A percentile compares a stretch with the other conserved stretches of the same genome.
These are phyloP conservation scores for Plasmodium gaboni DNA, from an alignment of 169 alveolate species.

Conservation along the genomic window DNA sequence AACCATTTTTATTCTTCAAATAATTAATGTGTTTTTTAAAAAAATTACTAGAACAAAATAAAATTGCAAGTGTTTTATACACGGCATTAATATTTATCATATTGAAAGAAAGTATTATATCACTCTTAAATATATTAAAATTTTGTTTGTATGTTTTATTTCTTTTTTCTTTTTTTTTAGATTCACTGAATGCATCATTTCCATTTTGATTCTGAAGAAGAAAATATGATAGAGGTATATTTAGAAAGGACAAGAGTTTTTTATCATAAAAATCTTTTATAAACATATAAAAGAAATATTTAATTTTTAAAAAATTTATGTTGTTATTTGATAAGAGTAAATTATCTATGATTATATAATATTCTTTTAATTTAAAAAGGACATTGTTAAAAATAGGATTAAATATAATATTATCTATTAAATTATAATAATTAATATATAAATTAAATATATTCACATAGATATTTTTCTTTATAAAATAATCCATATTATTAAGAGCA, in stretches of 20 bases:
- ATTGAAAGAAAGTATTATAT: background rate
- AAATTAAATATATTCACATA: constrained; percentile 61
- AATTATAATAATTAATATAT: constrained; percentile 37
- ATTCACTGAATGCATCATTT: background rate
- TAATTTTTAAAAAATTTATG: constrained; percentile 24
- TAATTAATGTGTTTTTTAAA: constrained; percentile 26
- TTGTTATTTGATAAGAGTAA: constrained; percentile 14
- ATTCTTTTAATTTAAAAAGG: constrained; percentile 45
- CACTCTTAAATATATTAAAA: constrained; percentile 13
- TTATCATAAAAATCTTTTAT: constrained; percentile 64
- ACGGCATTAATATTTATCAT: constrained; percentile 6
- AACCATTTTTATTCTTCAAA: constrained; percentile 12
- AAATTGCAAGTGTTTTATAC: constrained; percentile 12
- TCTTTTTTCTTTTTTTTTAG: background rate
- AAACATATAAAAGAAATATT: constrained; percentile 50
- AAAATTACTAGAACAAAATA: constrained; percentile 54
- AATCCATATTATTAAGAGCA: constrained; percentile 43
- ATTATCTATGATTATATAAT: constrained; percentile 23
- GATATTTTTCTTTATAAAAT: constrained; percentile 29
- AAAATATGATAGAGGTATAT: constrained; percentile 33
- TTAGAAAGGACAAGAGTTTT: constrained; percentile 36
- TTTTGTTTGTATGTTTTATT: background rate
- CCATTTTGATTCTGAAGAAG: background rate
- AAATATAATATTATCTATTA: constrained; percentile 48
- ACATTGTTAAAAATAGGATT: constrained; percentile 40